Conservation (phyloP, 1,139 yeast species). For the Meyerozyma carpophila region DNA sequence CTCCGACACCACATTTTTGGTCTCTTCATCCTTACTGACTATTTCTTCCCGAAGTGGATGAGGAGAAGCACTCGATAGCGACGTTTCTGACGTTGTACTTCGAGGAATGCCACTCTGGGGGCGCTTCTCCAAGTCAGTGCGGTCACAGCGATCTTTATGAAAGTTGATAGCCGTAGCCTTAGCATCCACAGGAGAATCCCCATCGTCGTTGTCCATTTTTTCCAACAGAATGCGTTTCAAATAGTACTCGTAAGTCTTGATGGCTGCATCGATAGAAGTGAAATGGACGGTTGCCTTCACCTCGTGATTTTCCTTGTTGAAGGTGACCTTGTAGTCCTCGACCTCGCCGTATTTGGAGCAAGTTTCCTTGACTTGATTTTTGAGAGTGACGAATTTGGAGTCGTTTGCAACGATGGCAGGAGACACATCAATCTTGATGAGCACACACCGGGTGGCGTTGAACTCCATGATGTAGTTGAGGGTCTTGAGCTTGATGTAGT, state of each 20-base stretch:
- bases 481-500: conserved; percentile 37
- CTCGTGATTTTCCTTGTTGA: neutral
- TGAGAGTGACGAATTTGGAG: conserved; percentile 5
- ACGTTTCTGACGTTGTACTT: neutral
- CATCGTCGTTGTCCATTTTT: conserved; percentile 12
- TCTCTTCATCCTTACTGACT: neutral
- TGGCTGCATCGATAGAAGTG: conserved; percentile 37
- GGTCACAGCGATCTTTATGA: conserved; percentile 23
- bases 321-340: conserved; percentile 22
- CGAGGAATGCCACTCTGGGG: neutral
- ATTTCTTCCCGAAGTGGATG: neutral
- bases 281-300: conserved; percentile 25
- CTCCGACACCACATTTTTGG: neutral
- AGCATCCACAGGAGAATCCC: neutral
- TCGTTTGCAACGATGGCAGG: neutral
- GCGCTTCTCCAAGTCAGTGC: conserved; percentile 2
- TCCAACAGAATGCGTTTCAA: conserved; percentile 21
- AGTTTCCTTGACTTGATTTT: conserved; percentile 14
- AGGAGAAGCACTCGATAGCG: neutral
- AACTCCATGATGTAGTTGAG: conserved; percentile 37
- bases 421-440: conserved; percentile 12
- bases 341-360: conserved; percentile 31
- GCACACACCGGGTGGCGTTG: conserved; percentile 35
- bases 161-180: conserved; percentile 17
- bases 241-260: conserved; percentile 31